Evolutionary conservation across 495 filamentous ascomycete species (phyloP).

Genomic region (Niebla homalea): DNA sequence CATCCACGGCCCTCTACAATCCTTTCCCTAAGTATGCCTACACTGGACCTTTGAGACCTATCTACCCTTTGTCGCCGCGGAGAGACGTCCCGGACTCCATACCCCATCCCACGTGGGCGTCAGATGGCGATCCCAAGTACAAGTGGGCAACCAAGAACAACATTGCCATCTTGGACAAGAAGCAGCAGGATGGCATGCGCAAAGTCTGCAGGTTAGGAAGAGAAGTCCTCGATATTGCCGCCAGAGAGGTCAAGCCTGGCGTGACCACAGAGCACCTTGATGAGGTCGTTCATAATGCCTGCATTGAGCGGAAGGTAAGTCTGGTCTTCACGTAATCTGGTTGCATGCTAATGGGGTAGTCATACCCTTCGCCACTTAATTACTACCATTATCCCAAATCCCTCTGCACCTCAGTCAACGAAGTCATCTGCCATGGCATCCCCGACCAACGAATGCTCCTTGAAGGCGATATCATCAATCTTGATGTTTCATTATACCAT

Average conservation of each 20-base stretch:
- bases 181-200: conserved; percentile 78
- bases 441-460: conserved; percentile 65
- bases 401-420: conserved; percentile 88
- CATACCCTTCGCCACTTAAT: conserved; percentile 92
- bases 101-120: conserved; percentile 69
- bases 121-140: conserved; percentile 66
- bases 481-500: conserved; percentile 80
- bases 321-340: neutral
- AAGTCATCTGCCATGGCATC: conserved; percentile 92
- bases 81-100: conserved; percentile 71
- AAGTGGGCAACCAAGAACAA: conserved; percentile 59
- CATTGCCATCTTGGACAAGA: conserved; percentile 65
- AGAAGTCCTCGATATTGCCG: conserved; percentile 89
- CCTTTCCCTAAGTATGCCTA: conserved; percentile 79
- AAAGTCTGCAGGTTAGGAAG: conserved; percentile 79
- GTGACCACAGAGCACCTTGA: conserved; percentile 96
- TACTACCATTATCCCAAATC: conserved; percentile 97
- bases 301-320: conserved; percentile 77
- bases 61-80: conserved; percentile 72
- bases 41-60: conserved; percentile 68
- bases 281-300: conserved; percentile 90
- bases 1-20: conserved; percentile 74
- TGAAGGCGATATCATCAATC: conserved; percentile 81
- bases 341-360: conserved; percentile 34
- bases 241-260: conserved; percentile 64